Percentiles rank a stretch among this genome's conserved stretches.
Conservation (phyloP, 257 asterid genomes). For the Scutellaria baicalensis region DNA sequence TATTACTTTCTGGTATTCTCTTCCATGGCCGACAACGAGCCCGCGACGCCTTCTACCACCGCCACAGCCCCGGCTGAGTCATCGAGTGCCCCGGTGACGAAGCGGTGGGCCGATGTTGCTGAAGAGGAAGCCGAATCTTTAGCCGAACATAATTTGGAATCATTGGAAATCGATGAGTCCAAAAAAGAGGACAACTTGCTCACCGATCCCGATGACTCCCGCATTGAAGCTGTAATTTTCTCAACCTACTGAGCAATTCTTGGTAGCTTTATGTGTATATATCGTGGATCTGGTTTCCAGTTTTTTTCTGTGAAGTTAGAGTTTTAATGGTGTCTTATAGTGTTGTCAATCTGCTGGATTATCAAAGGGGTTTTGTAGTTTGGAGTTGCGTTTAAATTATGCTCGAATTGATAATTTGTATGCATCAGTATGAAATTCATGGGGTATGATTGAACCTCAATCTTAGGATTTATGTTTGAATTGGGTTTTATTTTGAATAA, state of each 20-base stretch:
- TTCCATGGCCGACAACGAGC: conserved; percentile 29
- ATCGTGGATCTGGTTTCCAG: conserved; percentile 3
- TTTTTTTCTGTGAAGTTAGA: neutral
- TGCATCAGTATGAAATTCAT: neutral
- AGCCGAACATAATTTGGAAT: conserved; percentile 4
- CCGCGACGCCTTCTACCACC: conserved; percentile 3
- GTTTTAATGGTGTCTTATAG: neutral
- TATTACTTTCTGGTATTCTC: neutral
- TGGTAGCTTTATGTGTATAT: neutral
- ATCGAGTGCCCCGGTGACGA: conserved; percentile 15
- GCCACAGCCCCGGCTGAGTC: neutral
- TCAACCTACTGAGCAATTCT: neutral
- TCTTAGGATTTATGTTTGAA: conserved; percentile 7
- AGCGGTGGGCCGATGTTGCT: conserved; percentile 59
- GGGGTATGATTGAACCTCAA: conserved; percentile 1
- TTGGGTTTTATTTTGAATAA: neutral
- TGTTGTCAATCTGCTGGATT: neutral
- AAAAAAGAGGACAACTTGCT: conserved; percentile 16
- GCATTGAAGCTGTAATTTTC: conserved; percentile 45
- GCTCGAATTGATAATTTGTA: neutral
- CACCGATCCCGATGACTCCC: conserved; percentile 48
- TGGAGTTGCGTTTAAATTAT: neutral
- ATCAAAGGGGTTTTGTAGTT: neutral
- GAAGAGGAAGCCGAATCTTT: conserved; percentile 26
- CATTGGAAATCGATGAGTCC: conserved; percentile 34